Evolutionary conservation across 805 yeast genomes (phyloP), one percentile per base, ranked within the genome.

Genomic region (Metschnikowia orientalis): DNA sequence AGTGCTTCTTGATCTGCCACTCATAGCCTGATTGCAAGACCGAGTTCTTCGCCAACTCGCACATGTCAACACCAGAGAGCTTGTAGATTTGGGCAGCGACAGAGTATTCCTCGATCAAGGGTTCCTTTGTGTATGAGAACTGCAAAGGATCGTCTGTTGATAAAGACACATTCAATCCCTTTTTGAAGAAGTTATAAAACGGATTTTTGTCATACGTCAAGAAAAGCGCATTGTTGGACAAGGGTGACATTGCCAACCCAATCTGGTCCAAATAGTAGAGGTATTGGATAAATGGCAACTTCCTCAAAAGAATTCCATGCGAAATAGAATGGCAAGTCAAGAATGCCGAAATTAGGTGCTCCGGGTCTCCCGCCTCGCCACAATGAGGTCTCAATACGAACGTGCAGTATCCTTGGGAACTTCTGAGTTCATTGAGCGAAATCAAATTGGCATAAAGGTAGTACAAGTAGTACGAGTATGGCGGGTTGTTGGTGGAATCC

Each of bases 331-430:
- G 94, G 1, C 97, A 79, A 1, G 92, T 77, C 50, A 92, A 61
- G 51, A 83, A 92, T 1, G 98, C 89, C 31, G 89, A 74, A 27
- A 89, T 85, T 53, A 94, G 69, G 65, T 92, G 98, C 53, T 92
- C 97, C 1, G 97, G 97, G 54, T 92, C 98, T 40, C 99, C 99
- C n/a, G 98, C 99, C 61, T 92, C 99, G 43, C 99, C 99, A 48
- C 95, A 86, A 59, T 92, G 99, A 3, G 99, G 99, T 51, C 98
- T 75, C 49, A 92, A 66, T n/a, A 87, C 94, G 60, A 92, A 81
- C 0, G 97, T 89, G 56, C 84, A 89, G 60, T 77, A 83, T 0
- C 84, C 82, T 37, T 89, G 72, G 37, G 66, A 70, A 20, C 69
- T 63, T 61, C 99, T 76, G 77, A 90, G 82, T 43, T 81, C 78